A percentile compares a stretch with the other conserved stretches of the same genome.
phyloP scores from a whole-genome alignment of 2,329 filamentous ascomycete species.

The Truncatella angustata region DNA sequence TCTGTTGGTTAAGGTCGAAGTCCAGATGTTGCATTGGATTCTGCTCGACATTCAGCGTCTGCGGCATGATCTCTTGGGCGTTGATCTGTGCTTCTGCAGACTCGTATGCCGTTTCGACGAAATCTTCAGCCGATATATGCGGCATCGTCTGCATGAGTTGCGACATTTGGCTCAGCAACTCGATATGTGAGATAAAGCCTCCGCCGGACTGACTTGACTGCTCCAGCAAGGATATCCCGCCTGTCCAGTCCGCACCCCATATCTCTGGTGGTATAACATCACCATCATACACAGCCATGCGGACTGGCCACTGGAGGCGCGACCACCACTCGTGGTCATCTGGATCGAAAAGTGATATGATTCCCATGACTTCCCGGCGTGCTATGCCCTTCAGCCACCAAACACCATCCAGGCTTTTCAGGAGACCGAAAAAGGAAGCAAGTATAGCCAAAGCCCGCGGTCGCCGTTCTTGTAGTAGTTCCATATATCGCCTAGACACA shows the following conservation, averaged over 20 bases:
- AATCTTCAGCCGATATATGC: not conserved
- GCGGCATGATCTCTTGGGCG: not conserved
- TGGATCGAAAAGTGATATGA: constrained; percentile 57
- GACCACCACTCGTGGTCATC: constrained; percentile 58
- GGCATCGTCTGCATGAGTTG: constrained; percentile 4
- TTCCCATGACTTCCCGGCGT: constrained; percentile 62
- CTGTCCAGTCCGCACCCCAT: constrained; percentile 53
- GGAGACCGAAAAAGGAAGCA: constrained; percentile 64
- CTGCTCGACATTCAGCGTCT: not conserved
- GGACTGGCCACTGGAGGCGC: constrained; percentile 59
- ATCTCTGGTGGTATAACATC: constrained; percentile 52
- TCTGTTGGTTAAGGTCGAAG: not conserved
- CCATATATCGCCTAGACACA: constrained; percentile 59
- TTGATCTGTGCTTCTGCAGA: constrained; percentile 1
- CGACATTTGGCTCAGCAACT: constrained; percentile 42
- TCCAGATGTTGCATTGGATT: not conserved
- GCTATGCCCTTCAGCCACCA: constrained; percentile 73
- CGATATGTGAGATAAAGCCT: constrained; percentile 43
- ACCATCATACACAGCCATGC: constrained; percentile 57
- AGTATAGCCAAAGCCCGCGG: constrained; percentile 63
- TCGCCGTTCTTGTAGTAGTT: constrained; percentile 55
- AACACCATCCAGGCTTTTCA: constrained; percentile 58
- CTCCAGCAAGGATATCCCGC: constrained; percentile 36
- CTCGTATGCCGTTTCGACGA: not conserved
- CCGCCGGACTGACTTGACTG: constrained; percentile 25